Base-by-base conservation (phyloP, 306 rosid genomes). In the Mucuna pruriens region DNA sequence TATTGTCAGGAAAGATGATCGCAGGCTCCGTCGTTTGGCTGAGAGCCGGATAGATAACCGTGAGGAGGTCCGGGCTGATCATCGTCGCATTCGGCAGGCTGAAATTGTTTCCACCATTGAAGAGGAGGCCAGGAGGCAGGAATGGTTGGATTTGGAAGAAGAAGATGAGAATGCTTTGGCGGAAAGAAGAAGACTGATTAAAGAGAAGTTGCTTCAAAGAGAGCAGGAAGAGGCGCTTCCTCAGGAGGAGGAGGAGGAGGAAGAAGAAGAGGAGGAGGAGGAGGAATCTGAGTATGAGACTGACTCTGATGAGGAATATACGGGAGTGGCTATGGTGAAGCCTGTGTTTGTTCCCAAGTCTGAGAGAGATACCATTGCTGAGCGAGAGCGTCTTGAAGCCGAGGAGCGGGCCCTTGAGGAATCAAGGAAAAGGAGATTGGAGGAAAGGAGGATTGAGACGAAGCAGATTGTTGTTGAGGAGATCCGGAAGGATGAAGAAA, bases 391-490 rank as follows among this genome's bases (percentile, higher is more conserved):
- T 62, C 86, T 95, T 62, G 97, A 93, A 76, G 98, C 94, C 10
- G 99, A 93, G 81, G 99, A 95, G 74, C 83, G 54, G 82, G 95
- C 97, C 4, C 87, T 90, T 23, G 98, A 91, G 84, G 96, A 91
- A 62, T 84, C 89, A 7, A 90, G 71, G 88, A 91, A 88, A 79
- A 90, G 86, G 92, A 89, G 90, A 73, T 63, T 91, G 88, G 97
- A 89, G 85, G 93, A 93, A 87, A 87, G 97, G 89, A 95, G 89
- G 74, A 86, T 78, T 51, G 98, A 93, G 88, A 91, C 97, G 0
- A 95, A 90, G 83, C 97, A 91, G 86, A 87, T 91, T 69, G 97
- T 95, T 81, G 98, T 95, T 39, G 97, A 95, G 89, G 97, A 95
- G 90, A 93, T 95, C 17, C 82, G 96, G 31, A 93, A 95, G 86